These are phyloP conservation scores for Incumbomyces lentus DNA, from an alignment of 2,329 filamentous ascomycete species.

Conservation along the genomic window DNA sequence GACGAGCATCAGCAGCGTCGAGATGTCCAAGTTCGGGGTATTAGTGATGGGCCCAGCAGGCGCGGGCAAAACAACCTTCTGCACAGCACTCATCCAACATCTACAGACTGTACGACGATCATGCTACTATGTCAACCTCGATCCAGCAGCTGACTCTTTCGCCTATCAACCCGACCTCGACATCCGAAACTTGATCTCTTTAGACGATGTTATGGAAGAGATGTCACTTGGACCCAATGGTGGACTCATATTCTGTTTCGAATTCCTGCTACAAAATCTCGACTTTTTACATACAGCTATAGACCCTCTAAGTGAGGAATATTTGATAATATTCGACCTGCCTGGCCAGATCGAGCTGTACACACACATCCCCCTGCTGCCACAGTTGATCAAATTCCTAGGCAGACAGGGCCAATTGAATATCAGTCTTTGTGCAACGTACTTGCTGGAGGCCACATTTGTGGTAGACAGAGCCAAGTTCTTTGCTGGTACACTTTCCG, in stretches of 20 bases:
- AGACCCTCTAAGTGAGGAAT: conserved; percentile 81
- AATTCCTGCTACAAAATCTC: conserved; percentile 87
- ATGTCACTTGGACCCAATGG: conserved; percentile 84
- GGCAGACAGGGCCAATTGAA: conserved; percentile 71
- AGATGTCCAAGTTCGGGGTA: conserved; percentile 87
- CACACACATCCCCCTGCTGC: conserved; percentile 88
- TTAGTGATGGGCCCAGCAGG: conserved; percentile 95
- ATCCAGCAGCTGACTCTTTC: conserved; percentile 89
- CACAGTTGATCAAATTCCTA: conserved; percentile 70
- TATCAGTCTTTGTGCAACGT: conserved; percentile 84
- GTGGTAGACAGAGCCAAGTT: conserved; percentile 94
- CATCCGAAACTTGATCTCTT: conserved; percentile 86
- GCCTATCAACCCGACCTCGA: conserved; percentile 85
- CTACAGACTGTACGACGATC: conserved; percentile 84
- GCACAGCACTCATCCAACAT: conserved; percentile 83
- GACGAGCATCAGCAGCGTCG: conserved; percentile 14
- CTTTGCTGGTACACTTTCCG: conserved; percentile 87
- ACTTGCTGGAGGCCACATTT: conserved; percentile 91
- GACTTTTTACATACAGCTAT: conserved; percentile 82
- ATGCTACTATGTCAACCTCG: conserved; percentile 95
- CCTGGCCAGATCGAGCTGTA: conserved; percentile 98
- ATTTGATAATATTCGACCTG: conserved; percentile 97
- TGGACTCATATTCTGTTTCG: conserved; percentile 90
- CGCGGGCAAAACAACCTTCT: conserved; percentile 96
- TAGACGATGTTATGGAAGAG: conserved; percentile 95